Percentiles rank a stretch among this genome's conserved stretches.
phyloP scores from a whole-genome alignment of 345 rosid species.

The Rhizophora apiculata region DNA sequence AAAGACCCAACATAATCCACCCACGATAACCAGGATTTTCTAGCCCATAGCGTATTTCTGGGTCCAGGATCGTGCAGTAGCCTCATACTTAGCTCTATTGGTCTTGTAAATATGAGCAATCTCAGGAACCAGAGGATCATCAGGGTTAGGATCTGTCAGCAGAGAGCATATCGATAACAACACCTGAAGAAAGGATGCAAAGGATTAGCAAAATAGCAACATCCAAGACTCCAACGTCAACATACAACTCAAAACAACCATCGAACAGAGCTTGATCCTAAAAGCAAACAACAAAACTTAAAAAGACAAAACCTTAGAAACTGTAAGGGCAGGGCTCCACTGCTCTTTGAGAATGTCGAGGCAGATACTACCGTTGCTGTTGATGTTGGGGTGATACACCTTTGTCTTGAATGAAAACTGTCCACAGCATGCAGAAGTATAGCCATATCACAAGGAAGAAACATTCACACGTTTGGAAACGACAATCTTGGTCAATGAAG shows the following conservation, averaged over 20 bases:
- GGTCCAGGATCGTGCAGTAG: conserved; percentile 32
- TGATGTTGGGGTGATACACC: conserved; percentile 22
- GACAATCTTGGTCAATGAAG: background rate
- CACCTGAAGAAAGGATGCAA: conserved; percentile 16
- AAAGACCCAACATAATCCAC: background rate
- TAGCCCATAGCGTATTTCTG: conserved; percentile 36
- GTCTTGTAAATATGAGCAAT: conserved; percentile 33
- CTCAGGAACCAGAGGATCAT: conserved; percentile 36
- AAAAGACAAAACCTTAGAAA: conserved; percentile 17
- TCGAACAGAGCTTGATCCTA: background rate
- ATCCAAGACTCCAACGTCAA: too few relatives aligned
- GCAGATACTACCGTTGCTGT: conserved; percentile 20
- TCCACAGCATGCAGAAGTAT: background rate
- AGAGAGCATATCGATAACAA: conserved; percentile 35
- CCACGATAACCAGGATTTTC: background rate
- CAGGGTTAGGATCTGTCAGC: conserved; percentile 36
- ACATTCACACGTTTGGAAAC: background rate
- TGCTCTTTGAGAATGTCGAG: conserved; percentile 26
- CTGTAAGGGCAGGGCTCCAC: conserved; percentile 24
- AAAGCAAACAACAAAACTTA: background rate
- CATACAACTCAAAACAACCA: too few relatives aligned
- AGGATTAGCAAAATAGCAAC: background rate
- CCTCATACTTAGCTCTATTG: conserved; percentile 29
- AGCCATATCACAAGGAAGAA: too few relatives aligned
- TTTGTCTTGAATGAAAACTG: conserved; percentile 18